Base-by-base conservation (phyloP, 2,329 filamentous ascomycete genomes). In the Teratosphaeria zuluensis region DNA sequence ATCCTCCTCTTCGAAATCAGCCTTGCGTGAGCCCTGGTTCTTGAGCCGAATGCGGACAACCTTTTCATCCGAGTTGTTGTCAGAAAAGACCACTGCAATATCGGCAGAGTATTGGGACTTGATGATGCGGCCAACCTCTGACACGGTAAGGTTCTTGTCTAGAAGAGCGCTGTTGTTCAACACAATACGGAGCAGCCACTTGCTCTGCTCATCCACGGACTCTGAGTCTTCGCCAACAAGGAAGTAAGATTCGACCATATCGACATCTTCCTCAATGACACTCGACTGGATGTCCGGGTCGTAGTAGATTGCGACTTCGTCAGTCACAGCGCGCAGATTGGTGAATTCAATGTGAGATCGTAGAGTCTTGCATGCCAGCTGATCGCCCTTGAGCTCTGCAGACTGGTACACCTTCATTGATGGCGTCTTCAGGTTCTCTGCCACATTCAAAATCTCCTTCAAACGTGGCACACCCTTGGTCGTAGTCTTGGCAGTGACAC, bases 401-500 rank as follows among this genome's bases (percentile, higher is more conserved):
- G 87, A 80, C 66, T 96, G 83, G 70, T 91, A 95, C 38, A 99
- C 90, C 61, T 89, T 87, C 92, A 99, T 97, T 56, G 90, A 92
- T 1, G 94, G 94, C 0, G 94, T 99, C 81, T 97, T 99, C 80
- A 99, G 96, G 75, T 97, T 95, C 66, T 88, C 92, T 0, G 95
- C 94, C 60, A 99, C 86, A 74, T 99, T 99, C 59, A 99, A 82
- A 84, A 99, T 99, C 78, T 99, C 94, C 82, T 99, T 99, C 55
- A 99, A 84, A 85, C 94, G 92, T 51, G 94, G 94, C 51, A 99
- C 94, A 90, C 94, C 94, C 54, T 99, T 86, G 0, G 94, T 99
- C 58, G 99, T 92, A 81, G 99, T 99, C 87, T 99, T 99, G 28
- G 92, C 96, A 42, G 95, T 96, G 61, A 99, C 91, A 96, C 94